phyloP scores from a whole-genome alignment of 1,284 basidiomycete genomes.

The Irpex sp. region DNA sequence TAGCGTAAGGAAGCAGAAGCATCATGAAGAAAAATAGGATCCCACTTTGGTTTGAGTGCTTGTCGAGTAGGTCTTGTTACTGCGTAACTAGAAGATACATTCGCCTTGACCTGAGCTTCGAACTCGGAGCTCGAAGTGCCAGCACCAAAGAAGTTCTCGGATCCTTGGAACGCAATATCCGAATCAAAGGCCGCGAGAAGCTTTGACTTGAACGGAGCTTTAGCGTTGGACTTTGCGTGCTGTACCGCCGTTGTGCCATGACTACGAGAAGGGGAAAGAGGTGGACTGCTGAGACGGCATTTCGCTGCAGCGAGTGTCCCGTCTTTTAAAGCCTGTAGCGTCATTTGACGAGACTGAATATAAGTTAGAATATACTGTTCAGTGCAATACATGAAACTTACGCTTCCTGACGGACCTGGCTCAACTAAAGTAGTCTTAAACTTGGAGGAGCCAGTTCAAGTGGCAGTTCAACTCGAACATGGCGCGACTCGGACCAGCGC shows the following conservation, averaged over 20 bases:
- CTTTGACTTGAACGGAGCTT: constrained; percentile 16
- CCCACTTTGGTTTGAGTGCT: too few relatives aligned
- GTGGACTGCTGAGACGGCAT: neutral
- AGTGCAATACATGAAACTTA: too few relatives aligned
- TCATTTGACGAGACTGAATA: constrained; percentile 4
- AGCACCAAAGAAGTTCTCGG: neutral
- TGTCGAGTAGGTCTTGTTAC: too few relatives aligned
- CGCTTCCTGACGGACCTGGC: too few relatives aligned
- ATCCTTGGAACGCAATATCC: constrained; percentile 7
- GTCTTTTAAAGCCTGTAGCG: constrained; percentile 12
- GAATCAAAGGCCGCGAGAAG: constrained; percentile 22
- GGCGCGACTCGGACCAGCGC: too few relatives aligned
- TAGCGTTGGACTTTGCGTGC: neutral
- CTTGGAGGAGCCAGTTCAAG: too few relatives aligned
- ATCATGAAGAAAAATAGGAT: too few relatives aligned
- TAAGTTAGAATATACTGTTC: neutral
- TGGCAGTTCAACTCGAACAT: too few relatives aligned
- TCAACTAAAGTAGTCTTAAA: too few relatives aligned
- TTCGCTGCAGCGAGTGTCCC: constrained; percentile 2
- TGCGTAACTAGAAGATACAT: too few relatives aligned
- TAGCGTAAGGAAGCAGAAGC: too few relatives aligned
- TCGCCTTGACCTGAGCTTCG: neutral
- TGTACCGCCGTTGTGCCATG: neutral
- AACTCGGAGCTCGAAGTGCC: neutral
- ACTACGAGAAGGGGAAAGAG: neutral